phyloP scores from a whole-genome alignment of 768 basidiomycete genomes.

The Macrocybe gigantea region DNA sequence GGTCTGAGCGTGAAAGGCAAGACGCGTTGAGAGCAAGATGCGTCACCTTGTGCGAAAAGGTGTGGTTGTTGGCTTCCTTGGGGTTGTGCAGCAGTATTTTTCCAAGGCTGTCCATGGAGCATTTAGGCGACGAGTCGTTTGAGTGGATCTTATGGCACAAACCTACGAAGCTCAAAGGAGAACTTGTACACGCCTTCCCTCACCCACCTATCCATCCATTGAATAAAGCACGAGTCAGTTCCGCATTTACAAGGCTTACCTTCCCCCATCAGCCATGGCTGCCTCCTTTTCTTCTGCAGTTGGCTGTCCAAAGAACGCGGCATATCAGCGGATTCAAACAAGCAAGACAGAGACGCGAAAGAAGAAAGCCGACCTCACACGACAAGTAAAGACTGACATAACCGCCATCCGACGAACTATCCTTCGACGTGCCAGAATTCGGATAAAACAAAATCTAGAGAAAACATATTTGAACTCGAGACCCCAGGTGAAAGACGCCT shows the following conservation, averaged over 20 bases:
- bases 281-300: conserved; percentile 70
- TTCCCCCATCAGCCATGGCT: conserved; percentile 50
- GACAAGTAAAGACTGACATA: conserved; percentile 76
- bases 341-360: neutral
- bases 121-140: conserved; percentile 12
- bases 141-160: conserved; percentile 1
- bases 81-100: conserved; percentile 50
- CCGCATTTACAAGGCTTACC: conserved; percentile 24
- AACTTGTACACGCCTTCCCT: conserved; percentile 84
- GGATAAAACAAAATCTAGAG: conserved; percentile 75
- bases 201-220: conserved; percentile 52
- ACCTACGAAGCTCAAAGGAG: conserved; percentile 78
- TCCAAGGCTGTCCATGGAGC: conserved; percentile 19
- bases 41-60: conserved; percentile 61
- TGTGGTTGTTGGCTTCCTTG: conserved; percentile 81
- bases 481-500: no score
- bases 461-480: no score
- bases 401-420: conserved; percentile 39
- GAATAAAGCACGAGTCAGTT: neutral
- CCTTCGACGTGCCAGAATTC: conserved; percentile 65
- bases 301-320: conserved; percentile 38
- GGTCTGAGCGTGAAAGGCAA: neutral
- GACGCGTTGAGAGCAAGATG: neutral
- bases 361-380: conserved; percentile 55
- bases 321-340: neutral